A percentile compares a stretch with the other conserved stretches of the same genome.
phyloP scores from a whole-genome alignment of 805 yeast species.

The Zygoascus tannicola region DNA sequence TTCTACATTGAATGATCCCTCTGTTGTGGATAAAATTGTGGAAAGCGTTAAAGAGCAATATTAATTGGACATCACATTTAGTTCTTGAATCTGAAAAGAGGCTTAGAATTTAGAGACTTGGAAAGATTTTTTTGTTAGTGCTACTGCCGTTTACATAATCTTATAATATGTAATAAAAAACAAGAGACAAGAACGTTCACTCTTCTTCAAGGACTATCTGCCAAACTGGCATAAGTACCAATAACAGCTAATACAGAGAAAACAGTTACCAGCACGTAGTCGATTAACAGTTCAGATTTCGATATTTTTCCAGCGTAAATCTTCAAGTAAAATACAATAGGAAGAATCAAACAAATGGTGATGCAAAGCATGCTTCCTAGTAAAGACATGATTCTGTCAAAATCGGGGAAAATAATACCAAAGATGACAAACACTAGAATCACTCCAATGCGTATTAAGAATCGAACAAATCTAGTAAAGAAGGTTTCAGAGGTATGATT shows the following conservation, averaged over 20 bases:
- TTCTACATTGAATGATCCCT: conserved; percentile 82
- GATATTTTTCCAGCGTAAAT: conserved; percentile 41
- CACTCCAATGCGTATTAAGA: conserved; percentile 36
- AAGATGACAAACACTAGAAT: conserved; percentile 48
- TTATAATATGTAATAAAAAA: too few relatives aligned
- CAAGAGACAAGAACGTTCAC: too few relatives aligned
- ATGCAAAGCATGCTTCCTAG: conserved; percentile 77
- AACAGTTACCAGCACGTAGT: conserved; percentile 37
- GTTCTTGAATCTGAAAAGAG: too few relatives aligned
- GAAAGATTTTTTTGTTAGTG: too few relatives aligned
- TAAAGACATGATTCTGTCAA: conserved; percentile 73
- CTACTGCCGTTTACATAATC: too few relatives aligned
- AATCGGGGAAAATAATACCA: conserved; percentile 63
- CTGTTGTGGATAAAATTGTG: conserved; percentile 69
- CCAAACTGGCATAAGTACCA: conserved; percentile 37
- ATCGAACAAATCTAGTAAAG: conserved; percentile 8
- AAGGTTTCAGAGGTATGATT: conserved; percentile 1
- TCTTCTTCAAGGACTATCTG: too few relatives aligned
- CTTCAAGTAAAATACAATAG: conserved; percentile 59
- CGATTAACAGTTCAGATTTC: conserved; percentile 30
- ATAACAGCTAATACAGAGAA: conserved; percentile 42
- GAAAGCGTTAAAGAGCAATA: conserved; percentile 40
- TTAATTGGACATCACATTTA: too few relatives aligned
- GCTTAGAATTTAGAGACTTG: too few relatives aligned
- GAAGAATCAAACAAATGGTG: conserved; percentile 68